A percentile compares a stretch with the other conserved stretches of the same genome.
Evolutionary conservation across 768 basidiomycete genomes (phyloP).

Genomic region (Leccinum pellstonianum): DNA sequence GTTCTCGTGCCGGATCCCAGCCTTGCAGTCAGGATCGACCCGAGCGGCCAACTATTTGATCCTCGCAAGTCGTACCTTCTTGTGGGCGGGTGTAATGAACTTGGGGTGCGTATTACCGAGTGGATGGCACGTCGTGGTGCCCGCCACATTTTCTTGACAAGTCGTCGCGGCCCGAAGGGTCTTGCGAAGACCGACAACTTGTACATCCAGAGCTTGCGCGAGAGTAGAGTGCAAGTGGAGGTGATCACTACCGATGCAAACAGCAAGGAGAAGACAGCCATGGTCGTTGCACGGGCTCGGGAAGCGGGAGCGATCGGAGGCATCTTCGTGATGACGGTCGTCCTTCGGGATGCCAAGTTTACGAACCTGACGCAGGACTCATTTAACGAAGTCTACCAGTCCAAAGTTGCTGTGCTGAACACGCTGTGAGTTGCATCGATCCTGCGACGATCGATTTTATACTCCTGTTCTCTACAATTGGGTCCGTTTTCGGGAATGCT

Average conservation of each 20-base stretch:
- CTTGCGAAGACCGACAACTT: constrained; percentile 25
- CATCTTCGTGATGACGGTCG: constrained; percentile 35
- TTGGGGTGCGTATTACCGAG: constrained; percentile 28
- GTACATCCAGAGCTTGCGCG: constrained; percentile 29
- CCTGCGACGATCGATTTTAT: constrained; percentile 30
- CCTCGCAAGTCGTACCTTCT: constrained; percentile 27
- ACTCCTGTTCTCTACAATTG: constrained; percentile 35
- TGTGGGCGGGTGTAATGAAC: constrained; percentile 22
- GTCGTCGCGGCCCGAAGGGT: constrained; percentile 20
- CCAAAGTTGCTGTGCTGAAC: constrained; percentile 22
- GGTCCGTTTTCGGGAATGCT: constrained; percentile 33
- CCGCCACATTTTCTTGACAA: constrained; percentile 33
- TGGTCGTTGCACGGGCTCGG: constrained; percentile 23
- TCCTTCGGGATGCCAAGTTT: constrained; percentile 34
- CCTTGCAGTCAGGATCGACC: constrained; percentile 21
- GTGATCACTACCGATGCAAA: constrained; percentile 30
- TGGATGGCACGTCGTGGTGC: constrained; percentile 37
- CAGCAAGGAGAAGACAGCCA: constrained; percentile 22
- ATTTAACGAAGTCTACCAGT: constrained; percentile 27
- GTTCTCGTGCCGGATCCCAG: constrained; percentile 19
- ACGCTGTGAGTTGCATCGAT: constrained; percentile 17
- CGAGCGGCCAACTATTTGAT: constrained; percentile 30
- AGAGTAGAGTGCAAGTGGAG: constrained; percentile 24
- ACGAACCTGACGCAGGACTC: constrained; percentile 34
- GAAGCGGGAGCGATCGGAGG: constrained; percentile 31